Conservation (phyloP, 2,329 filamentous ascomycete genomes). For the Emmonsiellopsis sp. region DNA sequence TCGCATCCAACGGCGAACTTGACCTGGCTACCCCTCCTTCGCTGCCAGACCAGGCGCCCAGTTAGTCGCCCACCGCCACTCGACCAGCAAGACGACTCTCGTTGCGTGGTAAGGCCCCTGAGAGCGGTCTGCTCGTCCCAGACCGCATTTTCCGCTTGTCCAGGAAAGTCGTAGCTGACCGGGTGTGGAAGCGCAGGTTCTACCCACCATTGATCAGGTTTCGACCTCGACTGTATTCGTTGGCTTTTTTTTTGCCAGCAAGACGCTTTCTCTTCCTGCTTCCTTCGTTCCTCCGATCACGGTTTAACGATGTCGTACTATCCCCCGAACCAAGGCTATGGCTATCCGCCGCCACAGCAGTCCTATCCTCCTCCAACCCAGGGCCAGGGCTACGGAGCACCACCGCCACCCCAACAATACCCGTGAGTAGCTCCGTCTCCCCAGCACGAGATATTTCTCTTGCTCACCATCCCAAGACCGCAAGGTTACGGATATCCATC, state of each 20-base stretch:
- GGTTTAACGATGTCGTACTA: constrained; percentile 51
- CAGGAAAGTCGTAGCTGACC: too few relatives aligned
- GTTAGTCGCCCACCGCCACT: too few relatives aligned
- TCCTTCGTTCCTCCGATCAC: constrained; percentile 7
- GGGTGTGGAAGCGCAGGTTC: too few relatives aligned
- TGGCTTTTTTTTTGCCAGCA: not conserved
- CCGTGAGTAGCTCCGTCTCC: constrained; percentile 22
- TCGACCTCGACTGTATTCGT: too few relatives aligned
- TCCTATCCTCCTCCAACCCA: constrained; percentile 19
- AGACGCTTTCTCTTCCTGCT: not conserved
- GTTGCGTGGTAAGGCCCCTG: too few relatives aligned
- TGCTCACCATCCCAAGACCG: constrained; percentile 1
- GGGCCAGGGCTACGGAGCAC: constrained; percentile 17
- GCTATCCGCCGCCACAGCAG: constrained; percentile 43
- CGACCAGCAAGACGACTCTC: too few relatives aligned
- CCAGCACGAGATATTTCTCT: not conserved
- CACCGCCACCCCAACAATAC: constrained; percentile 30
- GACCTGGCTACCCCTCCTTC: too few relatives aligned
- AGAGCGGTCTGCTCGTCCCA: too few relatives aligned
- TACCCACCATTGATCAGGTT: too few relatives aligned
- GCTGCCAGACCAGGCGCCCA: too few relatives aligned
- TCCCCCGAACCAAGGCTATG: constrained; percentile 48
- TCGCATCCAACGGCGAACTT: too few relatives aligned
- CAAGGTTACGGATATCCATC: constrained; percentile 8
- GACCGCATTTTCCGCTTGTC: too few relatives aligned